Evolutionary conservation across 352 stramenopile species (phyloP).

Genomic region (Phytopythium delawarense): DNA sequence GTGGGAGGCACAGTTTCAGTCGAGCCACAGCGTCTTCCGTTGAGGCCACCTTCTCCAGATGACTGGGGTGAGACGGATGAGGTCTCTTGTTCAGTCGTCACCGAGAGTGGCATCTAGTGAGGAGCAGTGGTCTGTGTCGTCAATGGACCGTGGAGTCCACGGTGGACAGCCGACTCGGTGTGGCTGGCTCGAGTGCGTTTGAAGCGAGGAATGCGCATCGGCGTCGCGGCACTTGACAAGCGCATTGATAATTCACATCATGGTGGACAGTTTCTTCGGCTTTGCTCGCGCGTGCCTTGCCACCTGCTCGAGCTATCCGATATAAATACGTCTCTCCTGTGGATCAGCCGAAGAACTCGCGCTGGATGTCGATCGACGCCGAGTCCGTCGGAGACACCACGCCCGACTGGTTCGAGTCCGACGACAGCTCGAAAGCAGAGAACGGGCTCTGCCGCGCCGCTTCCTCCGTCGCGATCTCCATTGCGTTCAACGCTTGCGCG

Average conservation of each 20-base stretch:
- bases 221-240: too few species aligned
- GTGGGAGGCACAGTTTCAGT: too few species aligned
- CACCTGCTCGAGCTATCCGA: neutral
- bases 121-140: neutral
- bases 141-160: neutral
- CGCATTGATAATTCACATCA: too few species aligned
- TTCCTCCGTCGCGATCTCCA: conserved; percentile 28
- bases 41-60: neutral
- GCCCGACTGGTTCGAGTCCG: conserved; percentile 16
- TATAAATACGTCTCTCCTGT: neutral
- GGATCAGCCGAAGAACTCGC: conserved; percentile 30
- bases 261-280: too few species aligned
- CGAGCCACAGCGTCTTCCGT: too few species aligned
- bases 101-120: neutral
- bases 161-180: too few species aligned
- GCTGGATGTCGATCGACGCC: conserved; percentile 24
- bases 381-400: conserved; percentile 27
- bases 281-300: too few species aligned
- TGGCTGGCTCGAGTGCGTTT: too few species aligned
- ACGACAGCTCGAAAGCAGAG: conserved; percentile 25
- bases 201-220: too few species aligned
- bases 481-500: conserved; percentile 12
- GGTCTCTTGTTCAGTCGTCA: neutral
- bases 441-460: conserved; percentile 22
- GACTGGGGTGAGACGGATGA: neutral